These are phyloP conservation scores for Parathielavia appendiculata DNA, from an alignment of 495 filamentous ascomycete species.

Conservation along the genomic window DNA sequence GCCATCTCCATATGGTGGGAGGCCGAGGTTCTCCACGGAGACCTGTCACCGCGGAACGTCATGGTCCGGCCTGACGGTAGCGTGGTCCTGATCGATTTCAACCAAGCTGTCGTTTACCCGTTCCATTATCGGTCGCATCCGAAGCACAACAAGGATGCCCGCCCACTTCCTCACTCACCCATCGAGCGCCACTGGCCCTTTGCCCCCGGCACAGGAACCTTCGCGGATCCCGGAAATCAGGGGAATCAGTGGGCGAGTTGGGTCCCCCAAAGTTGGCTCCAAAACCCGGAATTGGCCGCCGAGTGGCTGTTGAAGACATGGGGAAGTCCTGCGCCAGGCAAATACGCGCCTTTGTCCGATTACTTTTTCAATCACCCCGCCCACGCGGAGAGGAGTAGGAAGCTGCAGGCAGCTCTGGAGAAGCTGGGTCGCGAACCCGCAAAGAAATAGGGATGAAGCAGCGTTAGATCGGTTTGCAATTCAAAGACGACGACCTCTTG, in stretches of 20 bases:
- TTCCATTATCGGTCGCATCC: not conserved
- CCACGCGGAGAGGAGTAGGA: not conserved
- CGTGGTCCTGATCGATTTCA: not conserved
- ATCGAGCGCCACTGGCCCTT: slow-evolving; percentile 5
- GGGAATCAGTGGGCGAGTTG: not conserved
- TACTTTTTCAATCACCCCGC: not conserved
- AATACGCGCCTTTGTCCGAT: not conserved
- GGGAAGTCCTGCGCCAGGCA: not conserved
- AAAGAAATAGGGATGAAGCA: no score
- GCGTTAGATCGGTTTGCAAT: no score
- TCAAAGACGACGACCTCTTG: no score
- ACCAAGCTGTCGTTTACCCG: not conserved
- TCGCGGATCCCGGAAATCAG: not conserved
- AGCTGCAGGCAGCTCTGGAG: not conserved
- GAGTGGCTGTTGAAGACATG: slow-evolving; percentile 8
- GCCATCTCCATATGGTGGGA: not conserved
- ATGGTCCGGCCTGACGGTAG: not conserved
- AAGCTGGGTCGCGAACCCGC: slow-evolving; percentile 7
- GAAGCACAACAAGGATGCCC: not conserved
- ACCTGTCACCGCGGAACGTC: not conserved
- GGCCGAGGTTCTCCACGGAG: not conserved
- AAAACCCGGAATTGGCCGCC: not conserved
- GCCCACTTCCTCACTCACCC: not conserved
- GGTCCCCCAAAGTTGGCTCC: not conserved
- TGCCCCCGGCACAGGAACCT: no score